Evolutionary conservation across 139 green algal species (phyloP), one percentile per base, ranked within the genome.

Genomic region (Axilococcus clingmanii): DNA sequence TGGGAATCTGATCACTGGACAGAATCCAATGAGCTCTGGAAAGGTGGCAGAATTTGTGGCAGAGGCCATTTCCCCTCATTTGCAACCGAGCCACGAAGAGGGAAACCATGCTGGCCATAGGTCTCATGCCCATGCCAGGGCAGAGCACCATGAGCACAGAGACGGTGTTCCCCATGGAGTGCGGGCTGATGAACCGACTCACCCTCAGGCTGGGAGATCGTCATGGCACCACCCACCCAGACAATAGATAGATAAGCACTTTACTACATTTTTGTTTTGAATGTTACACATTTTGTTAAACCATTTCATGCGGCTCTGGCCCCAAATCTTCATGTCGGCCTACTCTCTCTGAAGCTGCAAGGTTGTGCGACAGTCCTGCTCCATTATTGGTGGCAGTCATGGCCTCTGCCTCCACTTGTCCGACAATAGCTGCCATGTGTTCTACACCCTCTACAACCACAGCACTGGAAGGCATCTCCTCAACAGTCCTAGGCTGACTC

Each of bases 371-470:
- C n/a, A n/a, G n/a, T n/a, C n/a, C n/a, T n/a, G n/a, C n/a, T 17
- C 9, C 33, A 38, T 12, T 12, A 38, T 9, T 12, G 9, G 33
- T 12, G 9, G 33, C 33, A 22, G 40, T 49, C 38, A 74, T 55
- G 68, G 69, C 75, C 33, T 84, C 69, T 19, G 34, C 34, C 17
- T 30, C 48, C 64, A 88, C 77, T 7, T 74, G 49, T 3, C 48
- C 28, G 19, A 84, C 79, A 12, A 86, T 58, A 31, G 36, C 40
- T 4, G 49, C 68, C 78, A 87, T 75, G 12, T 77, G 55, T 42
- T 72, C 46, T 34, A 73, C 17, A 5, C 65, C 77, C 5, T 31
- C 11, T 5, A 83, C 62, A 22, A 77, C 31, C 38, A 66, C 27
- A 25, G 60, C 23, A 37, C 64, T 45, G 4, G 47, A 48, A 3